Conservation (phyloP, 2,329 filamentous ascomycete species). For the Leptographium radiaticola region DNA sequence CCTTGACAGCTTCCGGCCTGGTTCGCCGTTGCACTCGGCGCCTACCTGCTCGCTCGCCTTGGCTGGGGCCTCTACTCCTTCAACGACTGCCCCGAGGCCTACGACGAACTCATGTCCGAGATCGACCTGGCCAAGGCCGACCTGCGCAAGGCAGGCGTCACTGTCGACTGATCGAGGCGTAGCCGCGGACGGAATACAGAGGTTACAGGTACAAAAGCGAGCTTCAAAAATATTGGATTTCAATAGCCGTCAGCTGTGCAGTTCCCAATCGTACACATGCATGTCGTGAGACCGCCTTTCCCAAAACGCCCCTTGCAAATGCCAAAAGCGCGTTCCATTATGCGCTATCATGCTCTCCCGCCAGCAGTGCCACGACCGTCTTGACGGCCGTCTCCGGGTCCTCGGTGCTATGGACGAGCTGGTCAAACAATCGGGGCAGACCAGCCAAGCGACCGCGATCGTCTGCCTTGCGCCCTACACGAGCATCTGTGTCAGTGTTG, state of each 20-base stretch:
- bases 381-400: conserved; percentile 43
- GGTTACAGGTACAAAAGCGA: too few relatives aligned
- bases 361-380: conserved; percentile 46
- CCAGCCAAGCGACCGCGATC: conserved; percentile 39
- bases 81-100: conserved; percentile 86
- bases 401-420: conserved; percentile 40
- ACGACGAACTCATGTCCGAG: conserved; percentile 78
- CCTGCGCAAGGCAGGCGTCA: conserved; percentile 59
- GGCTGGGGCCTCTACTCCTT: conserved; percentile 91
- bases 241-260: too few relatives aligned
- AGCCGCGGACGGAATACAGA: too few relatives aligned
- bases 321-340: too few relatives aligned
- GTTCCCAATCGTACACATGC: too few relatives aligned
- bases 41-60: conserved; percentile 82
- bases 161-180: conserved; percentile 48
- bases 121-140: conserved; percentile 67
- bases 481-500: neutral
- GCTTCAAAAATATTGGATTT: too few relatives aligned
- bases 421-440: conserved; percentile 47
- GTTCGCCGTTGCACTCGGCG: conserved; percentile 79
- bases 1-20: conserved; percentile 54
- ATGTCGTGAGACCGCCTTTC: too few relatives aligned
- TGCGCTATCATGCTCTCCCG: conserved; percentile 21
- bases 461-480: conserved; percentile 46
- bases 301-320: too few relatives aligned